Conservation (phyloP, 768 basidiomycete species). For the Crucibulum laeve region DNA sequence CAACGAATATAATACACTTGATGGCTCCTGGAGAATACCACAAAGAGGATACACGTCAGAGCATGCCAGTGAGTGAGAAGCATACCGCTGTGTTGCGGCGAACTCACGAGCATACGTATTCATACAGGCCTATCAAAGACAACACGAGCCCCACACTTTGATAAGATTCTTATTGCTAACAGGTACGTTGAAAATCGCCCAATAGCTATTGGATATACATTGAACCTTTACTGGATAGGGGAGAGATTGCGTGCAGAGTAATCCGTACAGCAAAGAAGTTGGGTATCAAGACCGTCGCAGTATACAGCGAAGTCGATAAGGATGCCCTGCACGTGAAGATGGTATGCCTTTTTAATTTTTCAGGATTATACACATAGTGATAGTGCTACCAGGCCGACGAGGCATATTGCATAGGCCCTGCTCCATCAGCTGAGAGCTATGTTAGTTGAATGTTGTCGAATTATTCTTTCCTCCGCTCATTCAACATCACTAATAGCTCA, state of each 20-base stretch:
- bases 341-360: no score
- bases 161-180: conserved; percentile 92
- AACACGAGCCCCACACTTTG: conserved; percentile 54
- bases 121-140: conserved; percentile 9
- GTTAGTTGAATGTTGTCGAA: conserved; percentile 38
- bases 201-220: background rate
- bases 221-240: conserved; percentile 38
- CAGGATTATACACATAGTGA: no score
- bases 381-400: conserved; percentile 68
- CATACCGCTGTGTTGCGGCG: background rate
- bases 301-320: conserved; percentile 85
- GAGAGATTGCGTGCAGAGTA: conserved; percentile 94
- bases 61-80: conserved; percentile 18
- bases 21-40: conserved; percentile 1
- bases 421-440: conserved; percentile 85
- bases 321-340: conserved; percentile 79
- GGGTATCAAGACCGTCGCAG: conserved; percentile 88
- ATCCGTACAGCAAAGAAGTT: conserved; percentile 86
- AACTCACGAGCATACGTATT: background rate
- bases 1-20: background rate
- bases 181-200: conserved; percentile 38
- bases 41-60: conserved; percentile 22
- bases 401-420: conserved; percentile 92
- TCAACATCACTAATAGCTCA: conserved; percentile 43
- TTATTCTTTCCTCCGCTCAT: background rate